Evolutionary conservation across 805 yeast species (phyloP).

Genomic region (Hanseniaspora pseudoguilliermondii): DNA sequence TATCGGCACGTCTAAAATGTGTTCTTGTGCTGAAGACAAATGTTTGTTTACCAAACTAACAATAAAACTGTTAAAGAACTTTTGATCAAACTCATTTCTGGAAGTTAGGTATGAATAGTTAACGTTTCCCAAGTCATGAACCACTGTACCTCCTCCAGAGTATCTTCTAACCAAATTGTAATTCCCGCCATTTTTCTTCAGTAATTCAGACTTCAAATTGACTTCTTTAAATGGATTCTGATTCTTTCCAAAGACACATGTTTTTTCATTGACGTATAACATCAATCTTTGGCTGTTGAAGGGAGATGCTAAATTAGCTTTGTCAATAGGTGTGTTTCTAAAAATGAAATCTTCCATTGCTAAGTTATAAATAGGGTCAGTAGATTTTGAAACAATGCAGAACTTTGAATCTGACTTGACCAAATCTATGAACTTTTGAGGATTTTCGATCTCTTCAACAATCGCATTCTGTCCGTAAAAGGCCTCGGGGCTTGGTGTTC

Average conservation of each 20-base stretch:
- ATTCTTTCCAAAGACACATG: slow-evolving; percentile 91
- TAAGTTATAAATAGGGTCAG: slow-evolving; percentile 58
- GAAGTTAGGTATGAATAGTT: slow-evolving; percentile 74
- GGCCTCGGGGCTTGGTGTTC: not conserved
- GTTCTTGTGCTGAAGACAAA: not conserved
- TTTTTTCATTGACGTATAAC: slow-evolving; percentile 64
- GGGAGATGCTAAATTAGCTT: slow-evolving; percentile 12
- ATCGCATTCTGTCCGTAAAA: not conserved
- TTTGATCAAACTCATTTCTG: slow-evolving; percentile 50
- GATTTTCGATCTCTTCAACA: not conserved
- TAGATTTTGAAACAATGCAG: not conserved
- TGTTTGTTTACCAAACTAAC: slow-evolving; percentile 24
- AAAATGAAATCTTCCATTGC: slow-evolving; percentile 75
- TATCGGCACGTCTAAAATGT: not conserved
- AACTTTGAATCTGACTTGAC: slow-evolving; percentile 1
- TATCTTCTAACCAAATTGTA: slow-evolving; percentile 65
- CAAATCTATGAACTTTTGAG: not conserved
- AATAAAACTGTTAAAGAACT: slow-evolving; percentile 39
- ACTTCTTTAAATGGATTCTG: slow-evolving; percentile 91
- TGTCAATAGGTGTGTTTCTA: slow-evolving; percentile 38
- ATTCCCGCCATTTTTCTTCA: slow-evolving; percentile 33
- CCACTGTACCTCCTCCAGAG: slow-evolving; percentile 96
- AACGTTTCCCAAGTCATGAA: slow-evolving; percentile 80
- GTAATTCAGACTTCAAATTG: slow-evolving; percentile 34
- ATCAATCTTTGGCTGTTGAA: slow-evolving; percentile 41